Evolutionary conservation across 2,329 filamentous ascomycete species (phyloP), one percentile per base, ranked within the genome.

Genomic region (Fusarium staphyleae): DNA sequence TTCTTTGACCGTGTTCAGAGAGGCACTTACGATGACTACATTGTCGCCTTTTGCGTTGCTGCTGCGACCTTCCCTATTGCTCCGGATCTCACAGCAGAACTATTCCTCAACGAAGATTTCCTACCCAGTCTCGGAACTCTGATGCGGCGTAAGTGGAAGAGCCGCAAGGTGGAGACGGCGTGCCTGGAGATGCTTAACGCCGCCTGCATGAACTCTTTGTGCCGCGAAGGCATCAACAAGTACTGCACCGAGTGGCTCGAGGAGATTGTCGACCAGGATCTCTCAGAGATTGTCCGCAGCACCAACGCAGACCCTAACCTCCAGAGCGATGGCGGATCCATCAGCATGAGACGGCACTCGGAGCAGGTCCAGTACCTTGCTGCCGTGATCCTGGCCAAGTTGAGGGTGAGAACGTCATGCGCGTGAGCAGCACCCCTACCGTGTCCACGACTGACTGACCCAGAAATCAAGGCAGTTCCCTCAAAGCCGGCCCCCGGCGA

Each of bases 11-110:
- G 88, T 46, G 80, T 96, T 13, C 77, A 83, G 62, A 86, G 88
- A 59, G 87, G 87, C 45, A 93, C 89, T 18, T 90, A 92, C 60
- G 93, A 97, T 67, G 91, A 96, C 72, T 85, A 96, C 62, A 91
- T 96, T 48, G 81, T 95, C 42, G 93, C 93, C 5, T 98, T 97
- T 72, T 98, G 93, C 46, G 92, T 93, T n/a, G 91, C 92, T 5
- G 86, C 92, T 2, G 86, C 87, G 16, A 85, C 96, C 8, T 99
- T 99, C 70, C 93, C 95, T 2, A 83, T 99, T 45, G 86, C 90
- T 3, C 89, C 91, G 3, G 83, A 87, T 48, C 82, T 90, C 35
- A 90, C 88, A 2, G 82, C 90, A 3, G 81, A 86, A 53, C 79
- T 98, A 30, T 97, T 99, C 71, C 82, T 98, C 50, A 92, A 87